phyloP scores from a whole-genome alignment of 768 basidiomycete species.

The Boletus pseudopeckii region DNA sequence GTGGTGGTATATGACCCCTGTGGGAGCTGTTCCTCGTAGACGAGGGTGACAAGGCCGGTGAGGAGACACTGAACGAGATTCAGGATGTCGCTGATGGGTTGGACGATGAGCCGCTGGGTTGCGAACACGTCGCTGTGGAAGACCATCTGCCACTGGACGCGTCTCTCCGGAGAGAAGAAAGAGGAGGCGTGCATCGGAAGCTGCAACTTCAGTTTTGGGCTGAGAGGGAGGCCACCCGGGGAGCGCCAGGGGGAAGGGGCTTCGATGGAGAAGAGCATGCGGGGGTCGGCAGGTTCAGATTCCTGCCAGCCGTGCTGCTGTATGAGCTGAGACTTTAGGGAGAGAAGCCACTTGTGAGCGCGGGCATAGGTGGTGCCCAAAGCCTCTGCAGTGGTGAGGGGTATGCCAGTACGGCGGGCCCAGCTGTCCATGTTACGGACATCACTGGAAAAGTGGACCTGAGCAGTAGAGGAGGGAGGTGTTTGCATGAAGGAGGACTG shows the following conservation, averaged over 20 bases:
- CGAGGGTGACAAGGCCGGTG: constrained; percentile 67
- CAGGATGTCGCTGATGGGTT: constrained; percentile 68
- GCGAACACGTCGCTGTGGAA: constrained; percentile 78
- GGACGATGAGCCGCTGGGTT: constrained; percentile 62
- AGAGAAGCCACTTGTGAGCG: constrained; percentile 71
- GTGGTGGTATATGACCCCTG: constrained; percentile 70
- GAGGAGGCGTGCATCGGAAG: constrained; percentile 78
- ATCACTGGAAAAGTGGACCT: constrained; percentile 77
- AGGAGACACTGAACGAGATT: constrained; percentile 69
- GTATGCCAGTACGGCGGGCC: constrained; percentile 75
- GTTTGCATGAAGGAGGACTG: constrained; percentile 27
- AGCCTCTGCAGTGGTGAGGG: constrained; percentile 79
- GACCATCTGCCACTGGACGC: constrained; percentile 88
- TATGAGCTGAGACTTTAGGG: constrained; percentile 60
- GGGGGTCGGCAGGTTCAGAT: constrained; percentile 51
- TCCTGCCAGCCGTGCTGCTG: constrained; percentile 71
- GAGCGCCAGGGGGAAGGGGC: constrained; percentile 77
- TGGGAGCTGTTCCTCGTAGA: constrained; percentile 71
- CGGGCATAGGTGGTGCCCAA: constrained; percentile 77
- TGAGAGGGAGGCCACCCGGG: constrained; percentile 68
- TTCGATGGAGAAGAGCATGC: constrained; percentile 79
- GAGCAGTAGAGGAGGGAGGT: constrained; percentile 39
- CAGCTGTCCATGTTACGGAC: constrained; percentile 81
- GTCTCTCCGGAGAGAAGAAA: constrained; percentile 81
- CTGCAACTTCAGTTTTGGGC: constrained; percentile 68